A percentile compares a stretch with the other conserved stretches of the same genome.
phyloP scores from a whole-genome alignment of 805 yeast genomes.

The Metschnikowia drakensbergensis region DNA sequence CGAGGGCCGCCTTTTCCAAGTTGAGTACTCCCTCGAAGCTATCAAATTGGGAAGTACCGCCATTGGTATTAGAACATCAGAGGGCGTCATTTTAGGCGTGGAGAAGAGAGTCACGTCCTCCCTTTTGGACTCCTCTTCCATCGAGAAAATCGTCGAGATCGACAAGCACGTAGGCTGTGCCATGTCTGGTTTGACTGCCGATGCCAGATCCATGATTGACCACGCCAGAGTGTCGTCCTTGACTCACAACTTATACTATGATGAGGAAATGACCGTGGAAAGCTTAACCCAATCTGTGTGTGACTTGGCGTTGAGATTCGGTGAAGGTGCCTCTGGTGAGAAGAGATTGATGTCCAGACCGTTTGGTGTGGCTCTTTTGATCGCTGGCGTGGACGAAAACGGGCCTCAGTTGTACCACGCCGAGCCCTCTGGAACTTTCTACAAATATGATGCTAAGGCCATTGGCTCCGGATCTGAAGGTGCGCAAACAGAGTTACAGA shows the following conservation, averaged over 20 bases:
- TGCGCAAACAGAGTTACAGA: conserved; percentile 96
- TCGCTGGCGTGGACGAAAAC: conserved; percentile 93
- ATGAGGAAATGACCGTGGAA: conserved; percentile 90
- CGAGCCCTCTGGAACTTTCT: conserved; percentile 98
- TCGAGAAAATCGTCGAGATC: conserved; percentile 93
- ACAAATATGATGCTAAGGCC: conserved; percentile 97
- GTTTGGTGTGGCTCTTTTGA: conserved; percentile 93
- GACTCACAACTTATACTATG: conserved; percentile 84
- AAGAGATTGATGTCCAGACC: conserved; percentile 96
- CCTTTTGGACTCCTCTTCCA: conserved; percentile 83
- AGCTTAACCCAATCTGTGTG: conserved; percentile 94
- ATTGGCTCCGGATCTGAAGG: conserved; percentile 99
- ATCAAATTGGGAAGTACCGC: conserved; percentile 98
- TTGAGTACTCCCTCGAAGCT: conserved; percentile 95
- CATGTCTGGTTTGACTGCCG: conserved; percentile 98
- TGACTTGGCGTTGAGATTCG: conserved; percentile 92
- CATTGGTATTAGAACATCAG: conserved; percentile 90
- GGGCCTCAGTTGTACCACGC: conserved; percentile 98
- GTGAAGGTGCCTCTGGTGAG: conserved; percentile 96
- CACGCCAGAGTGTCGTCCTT: conserved; percentile 91
- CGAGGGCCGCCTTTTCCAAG: conserved; percentile 97
- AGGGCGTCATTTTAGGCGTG: conserved; percentile 94
- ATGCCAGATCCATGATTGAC: conserved; percentile 97
- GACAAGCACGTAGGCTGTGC: conserved; percentile 97
- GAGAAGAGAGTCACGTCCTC: conserved; percentile 96